Conservation (phyloP, 2,329 filamentous ascomycete genomes). For the Trichoderma hamatum region DNA sequence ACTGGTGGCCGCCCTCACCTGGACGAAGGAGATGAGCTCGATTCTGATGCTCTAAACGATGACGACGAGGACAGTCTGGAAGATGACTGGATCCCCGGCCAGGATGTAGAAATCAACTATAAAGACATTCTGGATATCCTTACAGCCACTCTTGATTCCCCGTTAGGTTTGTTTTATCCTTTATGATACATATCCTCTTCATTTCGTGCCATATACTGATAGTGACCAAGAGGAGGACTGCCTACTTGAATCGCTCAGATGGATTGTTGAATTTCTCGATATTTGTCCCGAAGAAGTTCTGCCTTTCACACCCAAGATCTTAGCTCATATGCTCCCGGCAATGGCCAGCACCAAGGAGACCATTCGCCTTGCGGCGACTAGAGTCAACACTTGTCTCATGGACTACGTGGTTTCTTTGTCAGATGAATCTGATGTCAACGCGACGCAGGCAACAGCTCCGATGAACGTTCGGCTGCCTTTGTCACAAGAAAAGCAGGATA, state of each 20-base stretch:
- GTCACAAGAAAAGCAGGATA: slow-evolving; percentile 50
- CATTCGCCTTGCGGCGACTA: slow-evolving; percentile 83
- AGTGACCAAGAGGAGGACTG: slow-evolving; percentile 76
- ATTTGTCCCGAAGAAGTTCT: slow-evolving; percentile 97
- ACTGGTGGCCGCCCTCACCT: slow-evolving; percentile 60
- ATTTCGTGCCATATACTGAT: slow-evolving; percentile 21
- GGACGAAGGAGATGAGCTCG: slow-evolving; percentile 64
- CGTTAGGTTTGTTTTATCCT: slow-evolving; percentile 61
- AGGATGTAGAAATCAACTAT: slow-evolving; percentile 94
- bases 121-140: slow-evolving; percentile 89
- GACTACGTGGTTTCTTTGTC: slow-evolving; percentile 92
- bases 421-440: slow-evolving; percentile 58
- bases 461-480: slow-evolving; percentile 49
- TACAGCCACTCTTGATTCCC: slow-evolving; percentile 83
- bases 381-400: slow-evolving; percentile 89
- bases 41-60: slow-evolving; percentile 60
- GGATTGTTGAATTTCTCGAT: slow-evolving; percentile 96
- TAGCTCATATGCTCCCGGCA: slow-evolving; percentile 89
- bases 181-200: neutral
- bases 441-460: slow-evolving; percentile 29
- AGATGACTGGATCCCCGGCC: slow-evolving; percentile 95
- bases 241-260: slow-evolving; percentile 84
- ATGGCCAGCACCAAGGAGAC: slow-evolving; percentile 91
- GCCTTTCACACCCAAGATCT: slow-evolving; percentile 87
- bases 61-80: slow-evolving; percentile 67